phyloP scores from a whole-genome alignment of 2,329 filamentous ascomycete species.

The Hortaea werneckii region DNA sequence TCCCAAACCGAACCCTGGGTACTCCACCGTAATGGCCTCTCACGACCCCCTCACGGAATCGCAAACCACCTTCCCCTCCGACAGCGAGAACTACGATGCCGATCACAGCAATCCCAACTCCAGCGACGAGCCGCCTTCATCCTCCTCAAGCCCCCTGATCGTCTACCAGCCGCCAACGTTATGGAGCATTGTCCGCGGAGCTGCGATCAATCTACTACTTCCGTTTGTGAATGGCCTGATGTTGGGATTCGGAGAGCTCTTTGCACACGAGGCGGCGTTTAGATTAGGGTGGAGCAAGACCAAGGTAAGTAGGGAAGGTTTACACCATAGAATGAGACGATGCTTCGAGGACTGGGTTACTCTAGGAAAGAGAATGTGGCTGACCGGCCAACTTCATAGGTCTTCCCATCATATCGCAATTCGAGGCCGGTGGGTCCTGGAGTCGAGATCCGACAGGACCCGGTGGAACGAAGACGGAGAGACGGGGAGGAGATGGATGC shows the following conservation, averaged over 20 bases:
- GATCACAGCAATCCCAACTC: slow-evolving; percentile 35
- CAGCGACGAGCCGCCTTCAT: slow-evolving; percentile 50
- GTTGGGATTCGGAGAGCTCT: slow-evolving; percentile 92
- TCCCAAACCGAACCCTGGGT: no score
- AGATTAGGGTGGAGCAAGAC: slow-evolving; percentile 87
- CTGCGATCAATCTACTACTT: slow-evolving; percentile 88
- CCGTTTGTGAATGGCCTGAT: slow-evolving; percentile 98
- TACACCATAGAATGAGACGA: not conserved
- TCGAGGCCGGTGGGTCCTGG: slow-evolving; percentile 68
- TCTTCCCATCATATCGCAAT: slow-evolving; percentile 49
- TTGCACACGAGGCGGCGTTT: slow-evolving; percentile 92
- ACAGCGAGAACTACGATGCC: slow-evolving; percentile 72
- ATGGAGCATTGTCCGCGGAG: slow-evolving; percentile 75
- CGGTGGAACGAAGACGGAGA: slow-evolving; percentile 44
- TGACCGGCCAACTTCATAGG: slow-evolving; percentile 27
- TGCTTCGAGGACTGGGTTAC: not conserved
- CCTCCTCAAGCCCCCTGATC: slow-evolving; percentile 58
- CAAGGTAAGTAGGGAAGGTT: slow-evolving; percentile 52
- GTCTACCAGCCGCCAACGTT: slow-evolving; percentile 83
- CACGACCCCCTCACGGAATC: slow-evolving; percentile 49
- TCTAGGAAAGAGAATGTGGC: not conserved
- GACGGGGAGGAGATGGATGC: slow-evolving; percentile 50
- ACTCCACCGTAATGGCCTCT: no score
- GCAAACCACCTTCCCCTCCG: slow-evolving; percentile 50
- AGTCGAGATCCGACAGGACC: slow-evolving; percentile 65